Evolutionary conservation across 129 eudicot genomes (phyloP).

Genomic region (Erigeron canadensis): DNA sequence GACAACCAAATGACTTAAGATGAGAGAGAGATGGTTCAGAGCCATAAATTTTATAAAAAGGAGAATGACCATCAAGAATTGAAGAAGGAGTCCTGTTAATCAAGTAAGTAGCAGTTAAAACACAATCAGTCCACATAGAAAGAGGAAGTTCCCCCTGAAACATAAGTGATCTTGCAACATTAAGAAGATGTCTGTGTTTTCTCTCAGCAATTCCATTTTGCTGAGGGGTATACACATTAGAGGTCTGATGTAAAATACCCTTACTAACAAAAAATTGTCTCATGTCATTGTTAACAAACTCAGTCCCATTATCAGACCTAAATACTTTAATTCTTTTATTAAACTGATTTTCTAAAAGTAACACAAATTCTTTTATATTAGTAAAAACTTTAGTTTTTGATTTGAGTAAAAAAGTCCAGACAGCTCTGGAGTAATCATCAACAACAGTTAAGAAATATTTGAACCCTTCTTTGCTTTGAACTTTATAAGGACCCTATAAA

Average conservation of each 20-base stretch:
- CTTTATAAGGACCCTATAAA: no score
- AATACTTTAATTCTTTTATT: neutral
- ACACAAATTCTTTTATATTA: neutral
- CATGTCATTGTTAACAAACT: neutral
- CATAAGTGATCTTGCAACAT: no score
- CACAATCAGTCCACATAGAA: neutral
- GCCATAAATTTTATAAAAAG: neutral
- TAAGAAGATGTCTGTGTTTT: neutral
- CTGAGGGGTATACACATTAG: neutral
- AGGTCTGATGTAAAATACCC: neutral
- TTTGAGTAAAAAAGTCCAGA: no score
- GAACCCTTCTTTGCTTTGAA: no score
- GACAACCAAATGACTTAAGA: no score
- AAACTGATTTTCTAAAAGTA: neutral
- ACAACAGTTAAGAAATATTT: no score
- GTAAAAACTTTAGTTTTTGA: neutral
- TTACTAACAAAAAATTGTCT: neutral
- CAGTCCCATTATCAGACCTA: neutral
- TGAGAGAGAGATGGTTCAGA: neutral
- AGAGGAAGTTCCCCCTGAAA: neutral
- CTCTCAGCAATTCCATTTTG: slow-evolving; percentile 1
- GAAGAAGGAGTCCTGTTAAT: neutral
- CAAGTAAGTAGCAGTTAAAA: neutral
- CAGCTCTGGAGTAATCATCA: no score
- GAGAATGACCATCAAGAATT: neutral